These are phyloP conservation scores for Ophiostoma fasciatum DNA, from an alignment of 2,329 filamentous ascomycete genomes.

Conservation along the genomic window DNA sequence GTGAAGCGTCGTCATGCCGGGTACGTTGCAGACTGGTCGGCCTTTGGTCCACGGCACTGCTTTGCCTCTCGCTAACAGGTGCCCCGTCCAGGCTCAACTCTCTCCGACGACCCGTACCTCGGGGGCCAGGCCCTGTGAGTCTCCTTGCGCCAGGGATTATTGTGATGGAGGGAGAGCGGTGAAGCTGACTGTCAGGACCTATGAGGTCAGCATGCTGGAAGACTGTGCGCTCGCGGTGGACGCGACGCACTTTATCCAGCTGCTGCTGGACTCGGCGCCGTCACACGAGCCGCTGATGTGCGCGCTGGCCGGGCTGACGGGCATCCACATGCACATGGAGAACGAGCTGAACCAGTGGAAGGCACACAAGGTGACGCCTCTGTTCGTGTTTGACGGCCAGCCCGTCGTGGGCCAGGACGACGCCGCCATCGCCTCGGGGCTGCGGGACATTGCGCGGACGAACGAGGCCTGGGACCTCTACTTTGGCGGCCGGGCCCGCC, in stretches of 20 bases:
- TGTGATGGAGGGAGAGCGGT: too few species aligned
- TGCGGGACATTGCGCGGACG: slow-evolving; percentile 53
- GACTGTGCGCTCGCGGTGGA: slow-evolving; percentile 70
- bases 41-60: too few species aligned
- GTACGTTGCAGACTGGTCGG: too few species aligned
- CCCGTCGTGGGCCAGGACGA: slow-evolving; percentile 64
- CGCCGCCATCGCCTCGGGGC: slow-evolving; percentile 46
- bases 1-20: too few species aligned
- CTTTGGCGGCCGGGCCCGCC: slow-evolving; percentile 60
- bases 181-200: too few species aligned
- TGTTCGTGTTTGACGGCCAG: slow-evolving; percentile 89
- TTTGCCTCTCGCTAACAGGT: too few species aligned
- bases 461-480: slow-evolving; percentile 79
- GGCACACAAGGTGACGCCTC: slow-evolving; percentile 53
- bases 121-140: slow-evolving; percentile 60
- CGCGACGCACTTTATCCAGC: slow-evolving; percentile 75
- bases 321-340: slow-evolving; percentile 60
- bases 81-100: too few species aligned
- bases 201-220: slow-evolving; percentile 55
- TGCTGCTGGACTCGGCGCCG: slow-evolving; percentile 54
- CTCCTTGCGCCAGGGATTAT: too few species aligned
- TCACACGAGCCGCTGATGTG: slow-evolving; percentile 78
- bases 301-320: slow-evolving; percentile 78
- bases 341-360: slow-evolving; percentile 61
- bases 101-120: slow-evolving; percentile 54